These are phyloP conservation scores for Leucocoprinus leucothites DNA, from an alignment of 768 basidiomycete genomes.

Conservation along the genomic window DNA sequence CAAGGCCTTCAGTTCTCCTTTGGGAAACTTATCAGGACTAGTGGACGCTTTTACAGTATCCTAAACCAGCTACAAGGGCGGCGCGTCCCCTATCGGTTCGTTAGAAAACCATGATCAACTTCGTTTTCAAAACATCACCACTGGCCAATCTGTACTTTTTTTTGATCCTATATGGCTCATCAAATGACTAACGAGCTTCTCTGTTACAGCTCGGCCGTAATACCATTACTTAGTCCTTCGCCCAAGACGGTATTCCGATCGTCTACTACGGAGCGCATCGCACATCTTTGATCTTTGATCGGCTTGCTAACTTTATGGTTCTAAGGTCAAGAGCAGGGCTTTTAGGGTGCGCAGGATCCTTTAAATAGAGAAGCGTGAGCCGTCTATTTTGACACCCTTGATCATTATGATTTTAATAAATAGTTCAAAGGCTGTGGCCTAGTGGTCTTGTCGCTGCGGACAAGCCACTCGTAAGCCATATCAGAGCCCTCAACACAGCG, in stretches of 20 bases:
- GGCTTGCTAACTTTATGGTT: background rate
- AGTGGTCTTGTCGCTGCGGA: constrained; percentile 45
- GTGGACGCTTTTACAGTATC: constrained; percentile 26
- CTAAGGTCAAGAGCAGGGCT: constrained; percentile 58
- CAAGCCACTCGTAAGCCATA: constrained; percentile 44
- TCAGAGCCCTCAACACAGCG: constrained; percentile 47
- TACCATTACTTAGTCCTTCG: constrained; percentile 61
- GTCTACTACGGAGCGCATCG: constrained; percentile 35
- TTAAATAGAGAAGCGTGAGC: constrained; percentile 59
- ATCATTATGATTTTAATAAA: background rate
- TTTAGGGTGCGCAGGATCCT: constrained; percentile 53
- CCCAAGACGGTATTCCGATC: constrained; percentile 68
- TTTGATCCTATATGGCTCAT: background rate
- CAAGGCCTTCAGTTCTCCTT: constrained; percentile 50
- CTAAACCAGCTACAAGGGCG: constrained; percentile 40
- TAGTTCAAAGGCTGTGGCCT: constrained; percentile 51
- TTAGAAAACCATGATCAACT: constrained; percentile 73
- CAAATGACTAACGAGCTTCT: background rate
- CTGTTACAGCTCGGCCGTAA: constrained; percentile 36
- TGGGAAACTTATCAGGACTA: constrained; percentile 43
- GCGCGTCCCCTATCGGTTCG: constrained; percentile 44
- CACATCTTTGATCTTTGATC: background rate
- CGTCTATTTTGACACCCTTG: background rate
- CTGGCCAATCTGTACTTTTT: constrained; percentile 36
- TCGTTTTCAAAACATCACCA: constrained; percentile 51